Evolutionary conservation across 768 basidiomycete species (phyloP), one percentile per base, ranked within the genome.

Genomic region (Piloderma croceum): DNA sequence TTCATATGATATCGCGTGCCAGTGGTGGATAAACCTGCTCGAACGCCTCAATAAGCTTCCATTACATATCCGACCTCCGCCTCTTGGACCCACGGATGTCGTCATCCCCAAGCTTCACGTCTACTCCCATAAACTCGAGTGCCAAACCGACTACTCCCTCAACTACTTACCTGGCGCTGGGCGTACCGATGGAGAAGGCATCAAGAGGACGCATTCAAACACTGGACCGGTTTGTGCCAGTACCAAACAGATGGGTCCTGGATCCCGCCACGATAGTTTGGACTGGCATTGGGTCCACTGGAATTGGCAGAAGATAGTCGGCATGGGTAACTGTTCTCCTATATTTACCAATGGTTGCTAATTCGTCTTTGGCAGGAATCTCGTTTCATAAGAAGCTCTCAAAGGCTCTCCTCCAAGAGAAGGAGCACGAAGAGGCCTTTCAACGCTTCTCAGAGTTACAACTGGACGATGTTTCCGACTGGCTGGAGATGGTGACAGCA

Each of bases 181-280:
- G 5, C 52, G 54, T 2, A 57, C 50, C 1, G 62, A 64, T 48
- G 62, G 69, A 0, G 64, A 73, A 36, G 63, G 51, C 1, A 52
- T 65, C 0, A 65, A 69, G 29, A 40, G 51, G 0, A 47, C 42
- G 3, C 67, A 64, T 67, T 29, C 61, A 0, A 39, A 38, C 1
- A 43, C 58, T 3, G 68, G 70, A 40, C 43, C 48, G 0, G 39
- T 58, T 0, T 61, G 63, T 3, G 41, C 45, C 1, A 67, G 64
- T 33, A 69, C 64, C 1, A 45, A 50, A n/a, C 65, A 70, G 24
- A 70, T 70, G 68, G 61, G 61, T 0, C 49, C 52, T 0, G 58
- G 59, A 0, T 39, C 45, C 1, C 44, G 55, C 0, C 38, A 50
- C 5, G 60, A 63, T 20, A 51, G 56, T 0, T 21, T 69, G 1